These are phyloP conservation scores for Castanopsis chinensis DNA, from an alignment of 306 rosid species.

Conservation along the genomic window DNA sequence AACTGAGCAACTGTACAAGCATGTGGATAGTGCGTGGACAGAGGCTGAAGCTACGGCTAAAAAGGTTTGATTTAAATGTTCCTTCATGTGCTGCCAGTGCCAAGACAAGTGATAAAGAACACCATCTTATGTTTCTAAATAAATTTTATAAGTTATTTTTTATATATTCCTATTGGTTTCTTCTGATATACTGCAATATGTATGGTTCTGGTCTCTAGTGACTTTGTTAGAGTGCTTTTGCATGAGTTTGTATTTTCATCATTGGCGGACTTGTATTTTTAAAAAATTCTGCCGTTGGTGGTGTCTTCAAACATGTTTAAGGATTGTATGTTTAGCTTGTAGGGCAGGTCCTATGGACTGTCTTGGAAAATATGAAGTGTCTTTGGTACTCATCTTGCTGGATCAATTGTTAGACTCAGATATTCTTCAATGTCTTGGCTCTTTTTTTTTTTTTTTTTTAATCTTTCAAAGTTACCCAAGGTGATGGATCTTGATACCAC, in stretches of 20 bases:
- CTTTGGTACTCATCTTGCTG: neutral
- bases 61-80: slow-evolving; percentile 49
- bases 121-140: neutral
- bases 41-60: slow-evolving; percentile 83
- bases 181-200: neutral
- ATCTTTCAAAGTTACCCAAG: too few relatives aligned
- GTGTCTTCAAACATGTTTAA: slow-evolving; percentile 2
- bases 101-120: slow-evolving; percentile 2
- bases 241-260: neutral
- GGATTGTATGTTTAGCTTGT: neutral
- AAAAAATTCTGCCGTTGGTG: neutral
- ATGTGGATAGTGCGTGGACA: slow-evolving; percentile 81
- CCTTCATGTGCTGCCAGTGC: slow-evolving; percentile 4
- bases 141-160: neutral
- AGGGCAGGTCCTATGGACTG: neutral
- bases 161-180: neutral
- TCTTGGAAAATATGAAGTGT: neutral
- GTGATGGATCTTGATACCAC: too few relatives aligned
- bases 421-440: too few relatives aligned
- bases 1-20: slow-evolving; percentile 82
- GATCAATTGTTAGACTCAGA: neutral
- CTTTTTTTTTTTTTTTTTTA: too few relatives aligned
- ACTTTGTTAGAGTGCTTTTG: neutral
- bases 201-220: neutral
- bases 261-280: neutral